Evolutionary conservation across 1,139 yeast genomes (phyloP).

Genomic region (Yamadazyma diospyri): DNA sequence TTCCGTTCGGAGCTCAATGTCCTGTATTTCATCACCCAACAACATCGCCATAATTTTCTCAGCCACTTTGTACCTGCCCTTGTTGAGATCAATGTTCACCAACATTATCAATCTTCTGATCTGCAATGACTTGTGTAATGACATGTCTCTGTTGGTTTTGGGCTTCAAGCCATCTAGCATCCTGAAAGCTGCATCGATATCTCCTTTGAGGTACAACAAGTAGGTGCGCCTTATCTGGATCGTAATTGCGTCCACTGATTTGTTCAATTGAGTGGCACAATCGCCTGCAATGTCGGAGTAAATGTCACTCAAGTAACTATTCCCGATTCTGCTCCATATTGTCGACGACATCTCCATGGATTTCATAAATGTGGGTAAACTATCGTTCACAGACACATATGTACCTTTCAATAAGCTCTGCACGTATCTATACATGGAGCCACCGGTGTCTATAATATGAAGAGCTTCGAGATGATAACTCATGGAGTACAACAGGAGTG

Average conservation of each 20-base stretch:
- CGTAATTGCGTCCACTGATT: constrained; percentile 34
- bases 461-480: constrained; percentile 60
- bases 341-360: constrained; percentile 45
- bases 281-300: constrained; percentile 45
- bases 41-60: constrained; percentile 20
- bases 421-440: constrained; percentile 39
- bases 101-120: constrained; percentile 33
- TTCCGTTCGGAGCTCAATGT: constrained; percentile 30
- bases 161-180: constrained; percentile 25
- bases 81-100: constrained; percentile 33
- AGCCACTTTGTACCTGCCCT: constrained; percentile 31
- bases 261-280: constrained; percentile 25
- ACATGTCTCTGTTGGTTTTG: constrained; percentile 22
- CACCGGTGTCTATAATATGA: constrained; percentile 51
- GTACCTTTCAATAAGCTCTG: constrained; percentile 55
- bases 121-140: constrained; percentile 37
- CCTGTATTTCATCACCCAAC: constrained; percentile 25
- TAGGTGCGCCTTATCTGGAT: constrained; percentile 37
- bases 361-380: constrained; percentile 37
- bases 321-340: constrained; percentile 53
- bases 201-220: constrained; percentile 34
- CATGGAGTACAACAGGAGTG: constrained; percentile 52
- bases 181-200: constrained; percentile 32
- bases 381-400: constrained; percentile 47
- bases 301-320: constrained; percentile 39